A percentile compares a stretch with the other conserved stretches of the same genome.
Evolutionary conservation across 495 filamentous ascomycete species (phyloP).

Genomic region (Staphylotrichum tortipilum): DNA sequence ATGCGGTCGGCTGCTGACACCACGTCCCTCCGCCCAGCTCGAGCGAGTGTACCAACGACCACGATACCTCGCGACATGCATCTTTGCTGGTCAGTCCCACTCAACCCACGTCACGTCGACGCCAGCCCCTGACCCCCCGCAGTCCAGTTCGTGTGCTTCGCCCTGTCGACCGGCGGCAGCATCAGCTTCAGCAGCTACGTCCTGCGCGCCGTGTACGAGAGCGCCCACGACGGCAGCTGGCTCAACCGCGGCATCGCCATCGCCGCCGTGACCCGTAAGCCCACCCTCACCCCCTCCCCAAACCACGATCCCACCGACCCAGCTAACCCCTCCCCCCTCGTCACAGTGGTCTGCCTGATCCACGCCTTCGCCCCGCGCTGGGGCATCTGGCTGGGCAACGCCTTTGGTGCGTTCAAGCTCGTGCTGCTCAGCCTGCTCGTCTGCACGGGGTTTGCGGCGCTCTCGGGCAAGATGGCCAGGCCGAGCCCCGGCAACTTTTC

Average conservation of each 20-base stretch:
- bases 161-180: slow-evolving; percentile 27
- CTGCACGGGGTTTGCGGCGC: slow-evolving; percentile 45
- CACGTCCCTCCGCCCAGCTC: slow-evolving; percentile 6
- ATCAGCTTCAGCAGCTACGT: slow-evolving; percentile 29
- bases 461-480: slow-evolving; percentile 15
- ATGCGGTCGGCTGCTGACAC: not conserved
- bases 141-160: slow-evolving; percentile 34
- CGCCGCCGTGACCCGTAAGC: slow-evolving; percentile 33
- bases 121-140: not conserved
- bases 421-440: slow-evolving; percentile 52
- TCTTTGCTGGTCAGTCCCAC: slow-evolving; percentile 20
- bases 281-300: not conserved
- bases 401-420: slow-evolving; percentile 56
- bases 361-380: slow-evolving; percentile 51
- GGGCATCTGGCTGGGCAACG: slow-evolving; percentile 54
- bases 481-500: slow-evolving; percentile 28
- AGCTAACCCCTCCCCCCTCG: not conserved
- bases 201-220: slow-evolving; percentile 14
- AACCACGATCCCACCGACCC: not conserved
- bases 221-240: slow-evolving; percentile 19
- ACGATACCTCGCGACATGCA: slow-evolving; percentile 27
- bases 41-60: slow-evolving; percentile 28
- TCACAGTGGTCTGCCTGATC: slow-evolving; percentile 47
- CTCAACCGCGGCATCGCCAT: slow-evolving; percentile 26
- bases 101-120: not conserved